phyloP scores from a whole-genome alignment of 129 eudicot species.

The Tanacetum coccineum region DNA sequence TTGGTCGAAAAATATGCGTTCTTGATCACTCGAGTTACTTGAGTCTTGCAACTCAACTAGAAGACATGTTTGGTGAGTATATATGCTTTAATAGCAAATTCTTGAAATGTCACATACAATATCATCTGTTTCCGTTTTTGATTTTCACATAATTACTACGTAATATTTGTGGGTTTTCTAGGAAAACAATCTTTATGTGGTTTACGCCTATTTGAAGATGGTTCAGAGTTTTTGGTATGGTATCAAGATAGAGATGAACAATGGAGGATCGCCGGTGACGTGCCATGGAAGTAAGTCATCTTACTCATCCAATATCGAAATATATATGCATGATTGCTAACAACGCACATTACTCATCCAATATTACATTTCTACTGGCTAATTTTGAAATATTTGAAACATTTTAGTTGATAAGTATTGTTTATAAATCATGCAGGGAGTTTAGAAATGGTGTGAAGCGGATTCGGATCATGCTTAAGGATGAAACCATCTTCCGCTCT shows the following conservation, averaged over 20 bases:
- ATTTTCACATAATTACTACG: not conserved
- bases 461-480: conserved; percentile 59
- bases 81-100: conserved; percentile 21
- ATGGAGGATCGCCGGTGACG: conserved; percentile 79
- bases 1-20: conserved; percentile 73
- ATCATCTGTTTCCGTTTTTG: not conserved
- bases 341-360: not conserved
- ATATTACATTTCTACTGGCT: not conserved
- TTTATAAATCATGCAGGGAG: conserved; percentile 42
- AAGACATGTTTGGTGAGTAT: conserved; percentile 90
- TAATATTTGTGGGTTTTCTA: conserved; percentile 20
- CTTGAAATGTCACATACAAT: not conserved
- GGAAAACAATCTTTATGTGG: conserved; percentile 54
- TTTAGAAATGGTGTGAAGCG: conserved; percentile 61
- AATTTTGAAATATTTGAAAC: not conserved
- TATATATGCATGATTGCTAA: not conserved
- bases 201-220: conserved; percentile 57
- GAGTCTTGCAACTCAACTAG: conserved; percentile 68
- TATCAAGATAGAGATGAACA: conserved; percentile 68
- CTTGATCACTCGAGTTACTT: conserved; percentile 50
- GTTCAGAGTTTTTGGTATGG: conserved; percentile 58
- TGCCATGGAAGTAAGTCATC: conserved; percentile 73
- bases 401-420: not conserved
- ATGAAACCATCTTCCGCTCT: conserved; percentile 36
- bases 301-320: not conserved